Conservation (phyloP, 2,329 filamentous ascomycete species). For the Apiospora sp. region DNA sequence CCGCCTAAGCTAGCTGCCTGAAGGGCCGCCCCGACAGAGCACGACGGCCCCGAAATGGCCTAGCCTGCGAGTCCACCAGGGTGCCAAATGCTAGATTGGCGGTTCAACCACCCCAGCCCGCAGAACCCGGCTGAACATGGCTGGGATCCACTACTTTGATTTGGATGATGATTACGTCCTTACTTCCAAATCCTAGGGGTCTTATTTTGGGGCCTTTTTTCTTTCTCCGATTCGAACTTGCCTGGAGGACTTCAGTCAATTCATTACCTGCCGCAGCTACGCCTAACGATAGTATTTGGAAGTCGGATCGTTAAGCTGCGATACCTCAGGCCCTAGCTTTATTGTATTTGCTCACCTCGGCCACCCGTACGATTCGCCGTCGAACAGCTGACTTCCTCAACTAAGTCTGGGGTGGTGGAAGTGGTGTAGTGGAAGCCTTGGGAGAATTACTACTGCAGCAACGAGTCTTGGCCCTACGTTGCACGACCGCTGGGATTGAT, state of each 20-base stretch:
- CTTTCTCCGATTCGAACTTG: neutral
- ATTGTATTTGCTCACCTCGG: neutral
- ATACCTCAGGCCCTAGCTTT: neutral
- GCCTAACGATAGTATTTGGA: neutral
- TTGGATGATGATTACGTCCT: neutral
- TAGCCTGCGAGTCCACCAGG: neutral
- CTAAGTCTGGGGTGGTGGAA: neutral
- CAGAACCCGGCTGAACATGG: neutral
- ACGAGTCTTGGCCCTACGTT: neutral
- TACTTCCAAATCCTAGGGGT: neutral
- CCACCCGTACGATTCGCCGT: neutral
- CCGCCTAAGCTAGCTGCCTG: neutral
- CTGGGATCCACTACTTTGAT: neutral
- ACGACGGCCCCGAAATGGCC: neutral
- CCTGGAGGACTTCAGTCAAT: neutral
- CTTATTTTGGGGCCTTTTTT: neutral
- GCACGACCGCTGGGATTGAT: neutral
- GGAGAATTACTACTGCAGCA: neutral
- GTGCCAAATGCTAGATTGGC: conserved; percentile 9
- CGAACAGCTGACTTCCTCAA: neutral
- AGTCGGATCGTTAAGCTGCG: neutral
- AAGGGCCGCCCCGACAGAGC: neutral
- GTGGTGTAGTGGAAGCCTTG: neutral
- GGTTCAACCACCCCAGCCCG: neutral
- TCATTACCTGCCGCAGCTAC: neutral